Evolutionary conservation across 164 flowering plant genomes (phyloP).

Genomic region (Piper betle): DNA sequence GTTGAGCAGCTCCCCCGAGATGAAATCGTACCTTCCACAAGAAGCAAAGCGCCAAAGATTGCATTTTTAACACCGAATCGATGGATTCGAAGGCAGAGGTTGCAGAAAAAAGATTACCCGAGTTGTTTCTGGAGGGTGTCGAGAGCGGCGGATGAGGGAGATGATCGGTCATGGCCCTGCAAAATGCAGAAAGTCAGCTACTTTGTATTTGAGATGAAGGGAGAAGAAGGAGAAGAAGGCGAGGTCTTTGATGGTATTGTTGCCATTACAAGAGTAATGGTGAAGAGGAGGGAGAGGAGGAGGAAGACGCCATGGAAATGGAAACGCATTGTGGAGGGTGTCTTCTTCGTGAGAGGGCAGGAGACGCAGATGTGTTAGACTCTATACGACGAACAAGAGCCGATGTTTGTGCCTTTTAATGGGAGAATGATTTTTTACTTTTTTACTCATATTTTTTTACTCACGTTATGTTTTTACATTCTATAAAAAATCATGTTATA

Average conservation of each 20-base stretch:
- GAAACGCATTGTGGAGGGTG: neutral
- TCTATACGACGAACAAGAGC: no score
- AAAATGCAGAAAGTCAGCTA: neutral
- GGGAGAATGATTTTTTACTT: no score
- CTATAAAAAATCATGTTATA: no score
- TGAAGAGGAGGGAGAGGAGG: neutral
- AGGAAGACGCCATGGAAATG: neutral
- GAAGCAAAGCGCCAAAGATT: neutral
- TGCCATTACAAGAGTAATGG: neutral
- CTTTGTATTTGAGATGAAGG: neutral
- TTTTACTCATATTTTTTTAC: no score
- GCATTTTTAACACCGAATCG: neutral
- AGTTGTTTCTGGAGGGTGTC: conserved; percentile 39
- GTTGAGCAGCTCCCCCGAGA: conserved; percentile 27
- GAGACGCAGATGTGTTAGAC: no score
- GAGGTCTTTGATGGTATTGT: neutral
- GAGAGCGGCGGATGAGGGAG: conserved; percentile 33
- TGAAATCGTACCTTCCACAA: conserved; percentile 38
- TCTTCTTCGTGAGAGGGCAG: no score
- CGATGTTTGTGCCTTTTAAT: no score
- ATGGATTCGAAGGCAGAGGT: neutral
- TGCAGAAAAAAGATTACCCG: conserved; percentile 16
- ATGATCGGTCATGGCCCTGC: conserved; percentile 4
- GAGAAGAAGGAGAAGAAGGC: neutral
- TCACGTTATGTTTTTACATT: no score